Conservation (phyloP, 768 basidiomycete genomes). For the Porpolomopsis calyptriformis region DNA sequence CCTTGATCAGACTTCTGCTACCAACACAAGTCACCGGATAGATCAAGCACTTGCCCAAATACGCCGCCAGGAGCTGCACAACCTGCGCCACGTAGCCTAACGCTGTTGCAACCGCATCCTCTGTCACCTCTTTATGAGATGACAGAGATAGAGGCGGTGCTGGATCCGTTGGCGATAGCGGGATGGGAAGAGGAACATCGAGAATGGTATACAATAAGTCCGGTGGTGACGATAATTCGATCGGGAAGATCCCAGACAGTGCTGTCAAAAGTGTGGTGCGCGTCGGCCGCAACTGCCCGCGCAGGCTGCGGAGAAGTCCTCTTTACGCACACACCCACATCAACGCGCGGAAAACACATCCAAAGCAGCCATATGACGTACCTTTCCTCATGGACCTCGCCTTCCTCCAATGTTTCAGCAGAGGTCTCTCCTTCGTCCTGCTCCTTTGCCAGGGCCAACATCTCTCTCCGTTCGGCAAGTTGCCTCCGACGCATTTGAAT, state of each 20-base stretch:
- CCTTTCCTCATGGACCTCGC: constrained; percentile 31
- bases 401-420: constrained; percentile 18
- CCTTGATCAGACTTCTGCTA: constrained; percentile 82
- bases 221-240: constrained; percentile 73
- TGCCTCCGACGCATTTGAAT: constrained; percentile 20
- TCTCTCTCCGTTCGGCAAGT: constrained; percentile 31
- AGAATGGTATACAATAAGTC: constrained; percentile 87
- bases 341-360: not conserved
- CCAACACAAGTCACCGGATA: constrained; percentile 90
- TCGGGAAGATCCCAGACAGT: constrained; percentile 76
- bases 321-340: constrained; percentile 25
- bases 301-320: constrained; percentile 34
- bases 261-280: constrained; percentile 58
- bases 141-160: constrained; percentile 69
- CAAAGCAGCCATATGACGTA: constrained; percentile 13
- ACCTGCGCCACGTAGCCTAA: constrained; percentile 86
- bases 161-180: constrained; percentile 59
- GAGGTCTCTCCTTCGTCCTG: constrained; percentile 24
- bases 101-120: constrained; percentile 81
- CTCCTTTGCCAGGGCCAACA: constrained; percentile 33
- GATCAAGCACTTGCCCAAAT: constrained; percentile 63
- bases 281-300: constrained; percentile 37
- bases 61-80: constrained; percentile 69
- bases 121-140: constrained; percentile 62
- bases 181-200: constrained; percentile 84